Base-by-base conservation (phyloP, 1,284 basidiomycete genomes). In the Tilletia setariae region DNA sequence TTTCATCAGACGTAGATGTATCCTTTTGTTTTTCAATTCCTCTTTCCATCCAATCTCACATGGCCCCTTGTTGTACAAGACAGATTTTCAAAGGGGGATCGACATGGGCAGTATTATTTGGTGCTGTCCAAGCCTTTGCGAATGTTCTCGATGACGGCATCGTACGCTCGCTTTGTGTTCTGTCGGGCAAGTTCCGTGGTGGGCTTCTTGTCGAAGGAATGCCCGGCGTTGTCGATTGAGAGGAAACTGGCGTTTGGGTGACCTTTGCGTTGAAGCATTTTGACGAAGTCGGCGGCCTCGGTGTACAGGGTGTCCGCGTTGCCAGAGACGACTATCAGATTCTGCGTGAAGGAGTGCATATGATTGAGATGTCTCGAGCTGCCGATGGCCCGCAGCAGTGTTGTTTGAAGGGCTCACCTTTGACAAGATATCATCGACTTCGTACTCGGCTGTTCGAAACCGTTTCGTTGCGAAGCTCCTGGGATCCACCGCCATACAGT, bases 171-270 rank as follows among this genome's bases (percentile, higher is more conserved):
- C 21, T 75, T 70, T 42, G 72, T 70, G 11, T 71, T 70, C 32
- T 71, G 21, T 30, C 66, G 44, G 19, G 76, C 75, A 1, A 71
- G 70, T 2, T 68, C 71, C 13, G 65, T 62, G 15, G 69, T 68
- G 23, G 73, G 67, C 9, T 72, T 65, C 65, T 79, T 79, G 68
- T 80, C 79, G 35, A 80, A 80, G 15, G 74, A 78, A 53, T 80
- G 79, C 2, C 74, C 77, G 62, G 77, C 78, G 35, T 70, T 69
- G 30, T 69, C 63, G 11, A 79, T 64, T 28, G 64, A 66, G 46
- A 74, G 59, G 66, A 80, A 76, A 28, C 67, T 68, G 2, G 69
- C 67, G 47, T 70, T 46, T 4, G 63, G 40, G 42, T 68, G 63
- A 28, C 68, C 68, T 16, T 40, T 68, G 32, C 70, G 44, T 35